These are phyloP conservation scores for Cladosporium colombiae DNA, from an alignment of 2,329 filamentous ascomycete species.

Conservation along the genomic window DNA sequence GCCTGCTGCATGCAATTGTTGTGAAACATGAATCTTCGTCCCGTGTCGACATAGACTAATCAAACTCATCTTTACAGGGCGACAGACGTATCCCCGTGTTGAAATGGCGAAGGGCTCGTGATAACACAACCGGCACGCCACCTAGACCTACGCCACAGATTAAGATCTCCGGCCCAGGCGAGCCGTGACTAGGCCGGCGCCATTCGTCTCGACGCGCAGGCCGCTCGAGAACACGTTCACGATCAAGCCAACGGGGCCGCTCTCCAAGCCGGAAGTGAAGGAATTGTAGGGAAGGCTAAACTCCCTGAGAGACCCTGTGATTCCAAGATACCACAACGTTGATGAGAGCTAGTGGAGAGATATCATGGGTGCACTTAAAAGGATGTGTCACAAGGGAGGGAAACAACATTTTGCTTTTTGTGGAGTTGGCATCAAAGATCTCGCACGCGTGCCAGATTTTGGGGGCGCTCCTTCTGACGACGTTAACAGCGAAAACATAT, in stretches of 20 bases:
- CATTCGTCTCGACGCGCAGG: conserved; percentile 15
- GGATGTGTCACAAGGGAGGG: background rate
- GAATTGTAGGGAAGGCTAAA: background rate
- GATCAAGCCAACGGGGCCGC: conserved; percentile 9
- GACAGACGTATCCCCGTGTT: conserved; percentile 41
- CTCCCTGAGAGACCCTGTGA: background rate
- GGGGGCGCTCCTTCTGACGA: background rate
- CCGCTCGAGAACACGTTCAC: conserved; percentile 18
- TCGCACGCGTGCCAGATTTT: background rate
- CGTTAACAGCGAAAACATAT: background rate
- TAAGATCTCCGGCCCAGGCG: conserved; percentile 42
- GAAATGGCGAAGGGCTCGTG: conserved; percentile 38
- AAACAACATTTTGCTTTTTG: background rate
- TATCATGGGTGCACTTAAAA: background rate
- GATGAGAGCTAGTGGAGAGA: background rate
- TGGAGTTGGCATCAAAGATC: background rate
- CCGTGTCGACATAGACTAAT: background rate
- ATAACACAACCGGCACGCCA: conserved; percentile 36
- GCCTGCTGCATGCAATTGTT: too few species aligned
- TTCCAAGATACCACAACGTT: background rate
- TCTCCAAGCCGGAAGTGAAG: conserved; percentile 7
- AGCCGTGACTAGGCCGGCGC: conserved; percentile 32
- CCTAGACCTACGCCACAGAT: conserved; percentile 41
- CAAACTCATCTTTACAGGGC: too few species aligned
- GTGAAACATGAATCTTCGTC: background rate